Evolutionary conservation across 306 rosid species (phyloP), one percentile per base, ranked within the genome.

Genomic region (Leucaena leucocephala): DNA sequence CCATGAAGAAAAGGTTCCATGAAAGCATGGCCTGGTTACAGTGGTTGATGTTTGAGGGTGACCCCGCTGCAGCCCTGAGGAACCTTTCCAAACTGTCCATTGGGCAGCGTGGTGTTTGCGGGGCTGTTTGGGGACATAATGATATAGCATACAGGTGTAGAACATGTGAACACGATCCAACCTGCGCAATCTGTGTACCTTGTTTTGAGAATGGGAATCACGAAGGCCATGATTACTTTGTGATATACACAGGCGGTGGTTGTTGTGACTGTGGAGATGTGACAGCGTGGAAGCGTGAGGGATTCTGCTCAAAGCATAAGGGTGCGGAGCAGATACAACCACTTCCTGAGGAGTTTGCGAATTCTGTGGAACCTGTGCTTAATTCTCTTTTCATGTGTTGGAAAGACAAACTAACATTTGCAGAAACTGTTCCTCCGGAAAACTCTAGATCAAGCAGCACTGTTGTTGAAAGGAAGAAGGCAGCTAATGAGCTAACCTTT

Each of bases 231-330:
- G 98, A 95, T 84, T 95, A 88, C 87, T 82, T 68, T 68, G 87
- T 90, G 45, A 95, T 95, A 67, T 86, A 92, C 76, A 95, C 98
- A 0, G 85, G 96, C 0, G 93, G 98, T 0, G 98, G 98, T 49
- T 95, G 98, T 80, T 95, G 98, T 76, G 98, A 95, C 84, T 95
- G 98, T 74, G 98, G 98, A 67, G 98, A 95, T 84, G 94, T 83
- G 62, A 93, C 98, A 0, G 98, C 98, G 4, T 95, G 98, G 98
- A 95, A 90, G 77, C 94, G 90, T 21, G 86, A 95, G 84, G 98
- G 98, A 12, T 95, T 95, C 86, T 95, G 98, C 89, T 91, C 89
- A 2, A 85, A 83, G 88, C 98, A 95, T 81, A 92, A 90, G 85
- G 98, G 98, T 65, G 89, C 88, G 0, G 98, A 95, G 76, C 92